Conservation (phyloP, 257 asterid species). For the Solanum chiquidenum region DNA sequence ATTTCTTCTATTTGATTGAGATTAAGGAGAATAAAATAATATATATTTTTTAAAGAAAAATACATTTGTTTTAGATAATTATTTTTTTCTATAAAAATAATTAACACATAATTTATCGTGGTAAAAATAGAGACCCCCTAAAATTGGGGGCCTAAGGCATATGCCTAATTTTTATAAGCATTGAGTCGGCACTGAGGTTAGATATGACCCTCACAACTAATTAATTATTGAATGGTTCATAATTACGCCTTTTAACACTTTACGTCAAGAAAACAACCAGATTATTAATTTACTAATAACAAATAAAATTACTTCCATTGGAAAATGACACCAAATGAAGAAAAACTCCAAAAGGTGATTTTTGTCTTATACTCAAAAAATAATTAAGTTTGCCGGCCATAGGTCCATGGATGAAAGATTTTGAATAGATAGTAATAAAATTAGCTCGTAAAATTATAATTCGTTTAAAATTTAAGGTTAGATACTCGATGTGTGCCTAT, state of each 20-base stretch:
- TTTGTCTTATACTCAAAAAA: not conserved
- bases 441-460: not conserved
- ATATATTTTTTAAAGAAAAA: too few relatives aligned
- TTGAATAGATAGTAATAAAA: not conserved
- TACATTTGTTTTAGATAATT: too few relatives aligned
- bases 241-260: not conserved
- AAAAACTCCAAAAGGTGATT: not conserved
- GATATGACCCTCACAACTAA: not conserved
- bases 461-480: not conserved
- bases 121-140: too few relatives aligned
- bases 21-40: too few relatives aligned
- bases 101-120: too few relatives aligned
- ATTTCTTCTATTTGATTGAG: too few relatives aligned
- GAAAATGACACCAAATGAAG: not conserved
- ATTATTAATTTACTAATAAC: not conserved
- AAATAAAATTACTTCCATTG: not conserved
- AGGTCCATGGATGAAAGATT: not conserved
- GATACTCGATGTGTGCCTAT: not conserved
- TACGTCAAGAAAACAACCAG: not conserved
- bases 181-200: not conserved
- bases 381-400: not conserved
- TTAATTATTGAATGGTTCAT: not conserved
- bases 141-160: too few relatives aligned
- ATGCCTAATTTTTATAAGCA: too few relatives aligned
- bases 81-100: too few relatives aligned